phyloP scores from a whole-genome alignment of 2,329 filamentous ascomycete species.

The Colletotrichum filicis region DNA sequence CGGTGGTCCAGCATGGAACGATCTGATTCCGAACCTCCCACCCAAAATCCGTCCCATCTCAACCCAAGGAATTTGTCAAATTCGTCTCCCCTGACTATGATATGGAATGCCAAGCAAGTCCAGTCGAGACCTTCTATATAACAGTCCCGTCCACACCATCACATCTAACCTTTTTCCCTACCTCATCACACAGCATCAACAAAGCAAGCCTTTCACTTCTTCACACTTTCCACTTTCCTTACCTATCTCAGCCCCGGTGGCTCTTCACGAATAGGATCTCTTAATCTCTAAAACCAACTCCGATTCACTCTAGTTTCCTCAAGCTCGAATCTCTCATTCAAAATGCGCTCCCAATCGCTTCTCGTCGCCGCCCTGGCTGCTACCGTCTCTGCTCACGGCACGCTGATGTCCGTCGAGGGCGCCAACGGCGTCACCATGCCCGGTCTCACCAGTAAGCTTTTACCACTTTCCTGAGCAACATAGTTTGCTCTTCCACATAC shows the following conservation, averaged over 20 bases:
- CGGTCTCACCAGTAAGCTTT: slow-evolving; percentile 53
- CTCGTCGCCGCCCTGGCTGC: slow-evolving; percentile 50
- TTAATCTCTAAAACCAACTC: slow-evolving; percentile 19
- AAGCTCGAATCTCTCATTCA: slow-evolving; percentile 28
- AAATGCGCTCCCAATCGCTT: slow-evolving; percentile 41
- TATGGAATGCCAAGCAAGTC: slow-evolving; percentile 32
- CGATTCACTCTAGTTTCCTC: slow-evolving; percentile 6
- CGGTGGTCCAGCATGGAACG: slow-evolving; percentile 15
- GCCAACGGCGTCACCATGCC: slow-evolving; percentile 73
- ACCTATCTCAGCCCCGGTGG: slow-evolving; percentile 29
- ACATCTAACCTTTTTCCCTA: not conserved
- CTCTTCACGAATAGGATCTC: slow-evolving; percentile 11
- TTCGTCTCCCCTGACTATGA: slow-evolving; percentile 24
- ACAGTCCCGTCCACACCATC: slow-evolving; percentile 30
- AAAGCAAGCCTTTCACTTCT: slow-evolving; percentile 33
- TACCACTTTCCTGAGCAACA: too few species aligned
- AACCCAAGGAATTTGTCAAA: slow-evolving; percentile 28
- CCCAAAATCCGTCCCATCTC: slow-evolving; percentile 23
- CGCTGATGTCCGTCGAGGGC: slow-evolving; percentile 65
- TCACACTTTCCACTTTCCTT: slow-evolving; percentile 5
- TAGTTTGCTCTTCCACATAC: fast-evolving
- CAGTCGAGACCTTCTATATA: slow-evolving; percentile 29
- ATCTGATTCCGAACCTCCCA: slow-evolving; percentile 28
- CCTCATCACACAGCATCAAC: slow-evolving; percentile 32
- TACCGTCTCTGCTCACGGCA: slow-evolving; percentile 66